Evolutionary conservation across 345 rosid genomes (phyloP).

Genomic region (Garcia nutans): DNA sequence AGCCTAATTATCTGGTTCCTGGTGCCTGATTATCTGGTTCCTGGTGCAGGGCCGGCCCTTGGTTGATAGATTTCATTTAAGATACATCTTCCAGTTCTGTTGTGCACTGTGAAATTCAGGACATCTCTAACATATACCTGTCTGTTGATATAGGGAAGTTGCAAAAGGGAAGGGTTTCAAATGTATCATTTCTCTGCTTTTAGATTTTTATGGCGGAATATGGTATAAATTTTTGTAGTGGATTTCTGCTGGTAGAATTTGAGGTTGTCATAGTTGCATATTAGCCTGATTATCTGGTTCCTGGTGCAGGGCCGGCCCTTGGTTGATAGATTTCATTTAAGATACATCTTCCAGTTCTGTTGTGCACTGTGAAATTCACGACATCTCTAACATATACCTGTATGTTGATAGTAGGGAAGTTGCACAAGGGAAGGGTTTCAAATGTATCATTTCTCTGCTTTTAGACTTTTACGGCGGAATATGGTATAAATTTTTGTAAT

Average conservation of each 20-base stretch:
- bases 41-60: not conserved
- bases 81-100: not conserved
- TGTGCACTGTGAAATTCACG: constrained; percentile 8
- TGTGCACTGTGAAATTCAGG: constrained; percentile 8
- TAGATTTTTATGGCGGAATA: not conserved
- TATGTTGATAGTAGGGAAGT: constrained; percentile 30
- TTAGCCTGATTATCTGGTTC: not conserved
- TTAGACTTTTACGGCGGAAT: not conserved
- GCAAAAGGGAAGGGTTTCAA: constrained; percentile 34
- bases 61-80: not conserved
- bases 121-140: not conserved
- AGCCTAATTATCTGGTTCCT: too few relatives aligned
- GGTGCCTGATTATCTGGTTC: not conserved
- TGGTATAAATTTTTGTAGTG: not conserved
- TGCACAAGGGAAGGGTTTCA: constrained; percentile 34
- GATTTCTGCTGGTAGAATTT: not conserved
- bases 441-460: not conserved
- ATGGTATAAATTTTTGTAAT: not conserved
- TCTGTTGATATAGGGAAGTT: constrained; percentile 28
- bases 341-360: not conserved
- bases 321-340: not conserved
- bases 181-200: not conserved
- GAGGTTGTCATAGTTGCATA: not conserved
- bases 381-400: not conserved
- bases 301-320: not conserved